Evolutionary conservation across 257 asterid species (phyloP), one percentile per base, ranked within the genome.

Genomic region (Penstemon davidsonii): DNA sequence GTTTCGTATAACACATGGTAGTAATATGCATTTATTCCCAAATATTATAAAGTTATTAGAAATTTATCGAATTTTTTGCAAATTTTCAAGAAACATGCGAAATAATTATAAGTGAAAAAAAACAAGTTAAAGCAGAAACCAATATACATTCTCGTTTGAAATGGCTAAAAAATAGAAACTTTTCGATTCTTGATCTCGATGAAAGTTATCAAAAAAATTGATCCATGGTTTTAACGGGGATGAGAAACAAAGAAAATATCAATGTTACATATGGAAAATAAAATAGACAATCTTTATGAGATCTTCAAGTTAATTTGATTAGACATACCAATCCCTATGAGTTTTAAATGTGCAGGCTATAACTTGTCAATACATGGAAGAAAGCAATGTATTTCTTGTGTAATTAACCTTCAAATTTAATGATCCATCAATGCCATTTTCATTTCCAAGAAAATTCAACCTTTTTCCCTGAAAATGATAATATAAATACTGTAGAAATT

Each of bases 391-490:
- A 18, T 1, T 9, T 18, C 60, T 52, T 9, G 6, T 15, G 40
- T 47, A 70, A 62, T 71, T 61, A 41, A 67, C 38, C 62, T 50
- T 37, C 50, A 15, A 38, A 0, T 63, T 75, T 58, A 86, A 81
- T 78, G 39, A 51, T 73, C 73, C 61, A 55, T 85, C 75, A 78
- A 84, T 71, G 79, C 36, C 15, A 68, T 73, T 80, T 70, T 76
- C 82, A 80, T 82, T 86, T 86, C 89, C 88, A 74, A 86, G 75
- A 75, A 81, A 57, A 68, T 60, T 43, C 5, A 7, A 11, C 8
- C 13, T 55, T 60, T 52, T 68, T 42, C 49, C 58, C 69, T 50
- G 56, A 54, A 69, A 73, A 72, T 78, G 43, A 74, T 76, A 64
- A 64, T 49, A 8, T 50, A 25, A 53, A 68, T 62, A 58, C 40